Conservation (phyloP, 352 stramenopile species). For the Phytopythium delawarense region DNA sequence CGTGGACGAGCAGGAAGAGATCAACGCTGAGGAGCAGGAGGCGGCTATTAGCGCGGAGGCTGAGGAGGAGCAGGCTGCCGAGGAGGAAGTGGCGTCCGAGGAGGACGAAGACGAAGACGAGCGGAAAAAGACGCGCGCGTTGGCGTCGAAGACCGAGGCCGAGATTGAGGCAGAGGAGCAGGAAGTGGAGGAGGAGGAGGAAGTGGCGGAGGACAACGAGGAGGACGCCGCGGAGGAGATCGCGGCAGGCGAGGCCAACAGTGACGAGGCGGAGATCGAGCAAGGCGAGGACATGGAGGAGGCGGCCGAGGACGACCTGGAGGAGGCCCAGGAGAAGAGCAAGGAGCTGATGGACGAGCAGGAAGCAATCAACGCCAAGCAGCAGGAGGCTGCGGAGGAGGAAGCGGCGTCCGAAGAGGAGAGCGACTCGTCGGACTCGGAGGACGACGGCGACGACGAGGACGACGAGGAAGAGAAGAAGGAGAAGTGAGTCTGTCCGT, state of each 20-base stretch:
- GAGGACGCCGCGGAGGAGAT: constrained; percentile 6
- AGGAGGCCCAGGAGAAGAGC: constrained; percentile 1
- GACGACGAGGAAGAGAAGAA: constrained; percentile 3
- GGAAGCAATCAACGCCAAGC: neutral
- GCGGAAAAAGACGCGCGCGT: neutral
- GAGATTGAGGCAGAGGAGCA: constrained; percentile 1
- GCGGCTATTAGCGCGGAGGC: neutral
- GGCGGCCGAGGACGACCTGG: constrained; percentile 4
- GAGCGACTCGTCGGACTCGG: neutral
- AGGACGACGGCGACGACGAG: neutral
- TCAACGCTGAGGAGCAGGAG: constrained; percentile 4
- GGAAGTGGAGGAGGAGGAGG: constrained; percentile 6
- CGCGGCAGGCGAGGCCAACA: constrained; percentile 1
- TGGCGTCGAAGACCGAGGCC: constrained; percentile 4
- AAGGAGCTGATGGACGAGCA: constrained; percentile 8
- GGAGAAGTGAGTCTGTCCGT: neutral
- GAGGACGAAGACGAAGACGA: constrained; percentile 7
- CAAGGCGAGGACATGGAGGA: constrained; percentile 5
- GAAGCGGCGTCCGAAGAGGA: neutral
- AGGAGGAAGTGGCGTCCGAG: neutral
- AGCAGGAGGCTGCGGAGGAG: constrained; percentile 1
- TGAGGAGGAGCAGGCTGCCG: neutral
- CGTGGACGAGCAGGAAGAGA: constrained; percentile 4
- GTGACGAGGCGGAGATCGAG: constrained; percentile 6
- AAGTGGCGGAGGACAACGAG: constrained; percentile 7